These are phyloP conservation scores for Begonia peltatifolia DNA, from an alignment of 306 rosid genomes.

Conservation along the genomic window DNA sequence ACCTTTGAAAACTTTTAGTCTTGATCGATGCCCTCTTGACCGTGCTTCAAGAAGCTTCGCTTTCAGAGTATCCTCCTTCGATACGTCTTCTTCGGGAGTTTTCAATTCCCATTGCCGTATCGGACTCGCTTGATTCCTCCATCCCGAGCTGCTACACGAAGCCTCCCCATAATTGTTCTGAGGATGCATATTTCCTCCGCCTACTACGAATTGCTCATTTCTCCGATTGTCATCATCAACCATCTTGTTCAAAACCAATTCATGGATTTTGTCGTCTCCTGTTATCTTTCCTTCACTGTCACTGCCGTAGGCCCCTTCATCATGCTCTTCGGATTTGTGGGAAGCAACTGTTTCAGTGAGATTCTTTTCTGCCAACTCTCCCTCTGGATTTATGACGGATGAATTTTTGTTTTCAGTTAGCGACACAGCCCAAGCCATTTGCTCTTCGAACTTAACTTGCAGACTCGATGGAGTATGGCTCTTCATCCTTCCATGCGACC, in stretches of 20 bases:
- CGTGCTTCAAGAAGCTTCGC: conserved; percentile 97
- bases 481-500: background rate
- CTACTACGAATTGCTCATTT: background rate
- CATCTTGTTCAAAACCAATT: background rate
- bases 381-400: background rate
- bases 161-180: background rate
- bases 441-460: background rate
- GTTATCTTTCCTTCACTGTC: background rate
- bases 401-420: background rate
- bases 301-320: background rate
- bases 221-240: background rate
- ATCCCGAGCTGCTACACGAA: conserved; percentile 66
- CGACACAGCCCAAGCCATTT: background rate
- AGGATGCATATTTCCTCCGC: background rate
- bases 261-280: background rate
- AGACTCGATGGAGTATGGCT: background rate
- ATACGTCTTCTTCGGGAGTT: conserved; percentile 31
- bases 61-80: conserved; percentile 62
- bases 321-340: background rate
- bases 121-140: conserved; percentile 92
- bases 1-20: conserved; percentile 51
- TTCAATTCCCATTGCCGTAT: conserved; percentile 64
- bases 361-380: background rate
- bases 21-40: conserved; percentile 60
- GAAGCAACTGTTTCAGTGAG: background rate